Percentiles rank a stretch among this genome's conserved stretches.
phyloP scores from a whole-genome alignment of 345 rosid species.

The Arabis alpina region DNA sequence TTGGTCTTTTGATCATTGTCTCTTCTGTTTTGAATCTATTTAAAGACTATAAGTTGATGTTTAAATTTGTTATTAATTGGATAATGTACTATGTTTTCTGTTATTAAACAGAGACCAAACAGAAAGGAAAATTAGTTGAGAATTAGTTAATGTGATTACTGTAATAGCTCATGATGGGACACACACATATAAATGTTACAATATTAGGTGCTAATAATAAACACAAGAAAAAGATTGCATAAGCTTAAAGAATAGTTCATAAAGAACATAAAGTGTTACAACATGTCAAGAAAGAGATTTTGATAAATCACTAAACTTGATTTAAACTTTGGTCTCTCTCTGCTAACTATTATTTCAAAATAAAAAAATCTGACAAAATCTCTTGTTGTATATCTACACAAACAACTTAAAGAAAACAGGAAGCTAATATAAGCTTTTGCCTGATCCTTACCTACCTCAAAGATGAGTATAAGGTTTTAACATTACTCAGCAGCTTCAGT shows the following conservation, averaged over 20 bases:
- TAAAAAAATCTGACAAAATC: conserved; percentile 31
- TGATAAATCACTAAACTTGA: conserved; percentile 14
- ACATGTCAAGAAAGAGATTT: conserved; percentile 31
- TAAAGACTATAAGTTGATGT: not conserved
- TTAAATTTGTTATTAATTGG: not conserved
- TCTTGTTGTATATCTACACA: conserved; percentile 33
- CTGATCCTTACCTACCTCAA: conserved; percentile 10
- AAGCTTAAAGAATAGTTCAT: conserved; percentile 1
- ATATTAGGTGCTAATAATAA: too few relatives aligned
- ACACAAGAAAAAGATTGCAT: conserved; percentile 13
- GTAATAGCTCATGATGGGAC: conserved; percentile 9
- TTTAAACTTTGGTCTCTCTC: conserved; percentile 12
- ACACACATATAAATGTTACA: not conserved
- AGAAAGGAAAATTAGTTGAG: not conserved
- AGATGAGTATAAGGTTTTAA: conserved; percentile 6
- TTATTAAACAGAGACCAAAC: conserved; percentile 20
- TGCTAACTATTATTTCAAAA: conserved; percentile 11
- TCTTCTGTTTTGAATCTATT: conserved; percentile 27
- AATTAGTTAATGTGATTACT: conserved; percentile 20
- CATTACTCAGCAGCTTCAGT: conserved; percentile 34
- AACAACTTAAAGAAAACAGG: conserved; percentile 12
- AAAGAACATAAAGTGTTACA: conserved; percentile 7
- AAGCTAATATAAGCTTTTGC: conserved; percentile 24
- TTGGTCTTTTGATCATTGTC: conserved; percentile 38
- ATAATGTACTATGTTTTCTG: conserved; percentile 10